Percentiles rank a stretch among this genome's conserved stretches.
phyloP scores from a whole-genome alignment of 2,329 filamentous ascomycete genomes.

The Verticillium nubilum region DNA sequence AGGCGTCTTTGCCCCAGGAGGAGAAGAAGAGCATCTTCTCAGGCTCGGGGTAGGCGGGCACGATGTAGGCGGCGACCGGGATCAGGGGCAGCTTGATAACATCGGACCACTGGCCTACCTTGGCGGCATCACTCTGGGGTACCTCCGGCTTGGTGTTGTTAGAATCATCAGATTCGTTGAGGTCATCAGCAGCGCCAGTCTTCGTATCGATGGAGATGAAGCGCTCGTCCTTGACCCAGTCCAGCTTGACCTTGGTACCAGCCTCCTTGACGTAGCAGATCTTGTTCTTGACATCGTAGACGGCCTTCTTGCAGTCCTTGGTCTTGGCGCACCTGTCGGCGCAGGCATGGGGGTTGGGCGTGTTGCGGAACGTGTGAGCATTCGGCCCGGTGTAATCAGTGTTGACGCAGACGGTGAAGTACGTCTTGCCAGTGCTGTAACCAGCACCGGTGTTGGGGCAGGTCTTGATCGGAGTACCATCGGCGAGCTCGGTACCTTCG shows the following conservation, averaged over 20 bases:
- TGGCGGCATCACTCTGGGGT: constrained; percentile 4
- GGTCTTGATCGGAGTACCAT: constrained; percentile 7
- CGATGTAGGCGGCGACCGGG: constrained; percentile 21
- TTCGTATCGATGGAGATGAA: constrained; percentile 18
- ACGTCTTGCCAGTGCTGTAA: constrained; percentile 4
- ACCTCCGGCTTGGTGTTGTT: neutral
- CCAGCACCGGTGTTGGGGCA: constrained; percentile 7
- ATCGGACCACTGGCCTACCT: constrained; percentile 17
- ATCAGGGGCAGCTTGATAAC: constrained; percentile 18
- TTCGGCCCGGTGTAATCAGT: constrained; percentile 10
- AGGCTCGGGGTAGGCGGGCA: constrained; percentile 17
- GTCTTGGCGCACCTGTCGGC: constrained; percentile 10
- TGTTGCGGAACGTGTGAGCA: constrained; percentile 5
- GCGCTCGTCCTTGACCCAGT: constrained; percentile 13
- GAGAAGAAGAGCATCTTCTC: constrained; percentile 17
- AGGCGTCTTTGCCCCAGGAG: constrained; percentile 17
- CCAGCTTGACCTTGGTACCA: neutral
- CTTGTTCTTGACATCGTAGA: constrained; percentile 15
- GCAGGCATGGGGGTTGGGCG: constrained; percentile 9
- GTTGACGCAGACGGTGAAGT: constrained; percentile 7
- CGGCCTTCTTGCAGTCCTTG: constrained; percentile 9
- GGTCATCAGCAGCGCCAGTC: neutral
- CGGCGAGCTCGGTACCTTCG: constrained; percentile 5
- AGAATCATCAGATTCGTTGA: neutral
- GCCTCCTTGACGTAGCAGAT: constrained; percentile 14